These are phyloP conservation scores for Endocarpon pusillum DNA, from an alignment of 495 filamentous ascomycete genomes.

Conservation along the genomic window DNA sequence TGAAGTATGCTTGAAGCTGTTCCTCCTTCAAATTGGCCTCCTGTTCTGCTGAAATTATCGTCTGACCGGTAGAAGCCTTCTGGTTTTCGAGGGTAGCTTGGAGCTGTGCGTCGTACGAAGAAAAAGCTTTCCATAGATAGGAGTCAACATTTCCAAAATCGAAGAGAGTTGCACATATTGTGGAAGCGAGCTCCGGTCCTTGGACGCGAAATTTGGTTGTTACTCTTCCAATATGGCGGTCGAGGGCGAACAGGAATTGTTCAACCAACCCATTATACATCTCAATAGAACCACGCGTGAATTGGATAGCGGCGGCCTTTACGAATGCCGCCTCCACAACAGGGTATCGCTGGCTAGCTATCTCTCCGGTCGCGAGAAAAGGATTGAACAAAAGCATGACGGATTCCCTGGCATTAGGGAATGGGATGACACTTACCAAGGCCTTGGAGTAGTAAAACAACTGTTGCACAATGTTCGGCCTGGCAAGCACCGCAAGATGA, in stretches of 20 bases:
- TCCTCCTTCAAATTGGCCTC: neutral
- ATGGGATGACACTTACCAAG: constrained; percentile 31
- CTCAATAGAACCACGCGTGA: constrained; percentile 33
- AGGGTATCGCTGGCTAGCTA: constrained; percentile 15
- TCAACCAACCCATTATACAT: constrained; percentile 27
- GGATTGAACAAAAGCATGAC: constrained; percentile 56
- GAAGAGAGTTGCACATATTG: constrained; percentile 37
- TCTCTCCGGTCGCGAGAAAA: constrained; percentile 15
- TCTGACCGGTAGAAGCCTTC: neutral
- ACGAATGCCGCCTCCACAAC: constrained; percentile 38
- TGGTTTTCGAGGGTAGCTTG: neutral
- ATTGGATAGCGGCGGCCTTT: constrained; percentile 47
- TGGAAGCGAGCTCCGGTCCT: constrained; percentile 34
- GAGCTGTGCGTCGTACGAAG: neutral
- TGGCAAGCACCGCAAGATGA: constrained; percentile 65
- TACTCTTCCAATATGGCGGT: constrained; percentile 39
- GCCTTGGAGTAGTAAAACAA: constrained; percentile 53
- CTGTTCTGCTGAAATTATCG: neutral
- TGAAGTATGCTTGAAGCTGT: neutral
- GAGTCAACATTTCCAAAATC: constrained; percentile 43
- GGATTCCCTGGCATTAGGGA: constrained; percentile 45
- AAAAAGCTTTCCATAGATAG: constrained; percentile 10
- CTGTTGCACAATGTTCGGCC: constrained; percentile 57
- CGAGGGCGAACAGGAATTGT: constrained; percentile 34
- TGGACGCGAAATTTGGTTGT: constrained; percentile 45